phyloP scores from a whole-genome alignment of 1,284 basidiomycete species.

The Cutaneotrichosporon curvatum region DNA sequence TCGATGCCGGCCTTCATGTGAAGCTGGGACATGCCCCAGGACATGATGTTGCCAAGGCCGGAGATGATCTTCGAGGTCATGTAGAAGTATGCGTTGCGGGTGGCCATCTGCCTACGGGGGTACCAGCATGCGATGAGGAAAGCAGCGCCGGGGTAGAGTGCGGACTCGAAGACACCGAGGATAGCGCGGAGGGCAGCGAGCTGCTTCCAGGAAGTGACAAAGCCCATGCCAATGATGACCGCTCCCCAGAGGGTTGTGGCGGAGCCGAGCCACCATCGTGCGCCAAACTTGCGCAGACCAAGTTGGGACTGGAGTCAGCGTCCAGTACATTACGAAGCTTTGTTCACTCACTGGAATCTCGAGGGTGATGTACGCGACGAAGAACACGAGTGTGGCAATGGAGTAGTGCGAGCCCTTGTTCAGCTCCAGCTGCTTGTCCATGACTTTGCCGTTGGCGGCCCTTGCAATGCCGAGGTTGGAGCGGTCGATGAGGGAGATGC shows the following conservation, averaged over 20 bases:
- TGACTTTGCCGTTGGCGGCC: constrained; percentile 10
- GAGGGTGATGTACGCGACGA: constrained; percentile 43
- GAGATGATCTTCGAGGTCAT: constrained; percentile 23
- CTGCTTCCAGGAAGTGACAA: constrained; percentile 27
- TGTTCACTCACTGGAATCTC: constrained; percentile 10
- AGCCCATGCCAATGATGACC: constrained; percentile 32
- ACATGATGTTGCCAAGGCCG: constrained; percentile 12
- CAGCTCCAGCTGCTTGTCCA: constrained; percentile 25
- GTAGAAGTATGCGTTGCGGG: constrained; percentile 45
- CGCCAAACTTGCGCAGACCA: constrained; percentile 22
- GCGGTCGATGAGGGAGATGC: constrained; percentile 22
- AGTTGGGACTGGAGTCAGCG: constrained; percentile 9
- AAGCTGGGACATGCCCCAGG: constrained; percentile 9
- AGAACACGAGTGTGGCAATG: not conserved
- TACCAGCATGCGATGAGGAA: constrained; percentile 47
- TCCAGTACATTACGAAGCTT: not conserved
- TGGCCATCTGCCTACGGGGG: constrained; percentile 47
- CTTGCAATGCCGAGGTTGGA: constrained; percentile 37
- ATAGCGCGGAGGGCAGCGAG: constrained; percentile 28
- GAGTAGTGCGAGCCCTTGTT: constrained; percentile 37
- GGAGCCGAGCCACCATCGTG: constrained; percentile 11
- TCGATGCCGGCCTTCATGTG: not conserved
- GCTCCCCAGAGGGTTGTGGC: constrained; percentile 35
- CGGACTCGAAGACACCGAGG: constrained; percentile 42
- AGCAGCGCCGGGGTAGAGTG: constrained; percentile 43